These are phyloP conservation scores for Narthecium ossifragum DNA, from an alignment of 106 monocot species.

Conservation along the genomic window DNA sequence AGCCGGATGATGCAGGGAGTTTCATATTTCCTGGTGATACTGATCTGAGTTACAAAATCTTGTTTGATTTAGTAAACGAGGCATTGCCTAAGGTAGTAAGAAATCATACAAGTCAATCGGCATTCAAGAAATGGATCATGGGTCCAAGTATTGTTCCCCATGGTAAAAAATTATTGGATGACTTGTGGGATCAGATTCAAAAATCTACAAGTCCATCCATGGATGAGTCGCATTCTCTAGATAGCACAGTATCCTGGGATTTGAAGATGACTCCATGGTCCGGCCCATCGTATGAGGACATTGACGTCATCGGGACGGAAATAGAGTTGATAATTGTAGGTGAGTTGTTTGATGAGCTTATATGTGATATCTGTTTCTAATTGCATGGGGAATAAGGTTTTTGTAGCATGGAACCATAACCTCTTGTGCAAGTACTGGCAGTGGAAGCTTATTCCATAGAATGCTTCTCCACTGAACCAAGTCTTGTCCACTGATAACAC, in stretches of 20 bases:
- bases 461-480: no score
- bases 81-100: constrained; percentile 26
- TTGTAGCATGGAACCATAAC: no score
- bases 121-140: constrained; percentile 14
- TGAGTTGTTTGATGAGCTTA: constrained; percentile 50
- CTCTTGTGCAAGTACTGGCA: no score
- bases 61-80: constrained; percentile 70
- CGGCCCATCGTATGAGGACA: constrained; percentile 16
- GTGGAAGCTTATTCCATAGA: no score
- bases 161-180: constrained; percentile 35
- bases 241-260: constrained; percentile 32
- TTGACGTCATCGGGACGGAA: constrained; percentile 28
- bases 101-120: constrained; percentile 1
- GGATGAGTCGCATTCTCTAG: constrained; percentile 21
- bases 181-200: constrained; percentile 36
- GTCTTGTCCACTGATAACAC: neutral
- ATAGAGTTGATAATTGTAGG: constrained; percentile 41
- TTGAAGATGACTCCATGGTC: constrained; percentile 33
- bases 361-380: constrained; percentile 22
- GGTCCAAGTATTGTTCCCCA: constrained; percentile 1
- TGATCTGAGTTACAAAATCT: constrained; percentile 23
- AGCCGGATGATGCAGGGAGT: neutral
- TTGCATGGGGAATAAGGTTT: neutral
- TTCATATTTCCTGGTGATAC: neutral
- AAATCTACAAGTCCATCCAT: neutral